Percentiles rank a stretch among this genome's conserved stretches.
Conservation (phyloP, 306 rosid genomes). For the Acacia confusa region DNA sequence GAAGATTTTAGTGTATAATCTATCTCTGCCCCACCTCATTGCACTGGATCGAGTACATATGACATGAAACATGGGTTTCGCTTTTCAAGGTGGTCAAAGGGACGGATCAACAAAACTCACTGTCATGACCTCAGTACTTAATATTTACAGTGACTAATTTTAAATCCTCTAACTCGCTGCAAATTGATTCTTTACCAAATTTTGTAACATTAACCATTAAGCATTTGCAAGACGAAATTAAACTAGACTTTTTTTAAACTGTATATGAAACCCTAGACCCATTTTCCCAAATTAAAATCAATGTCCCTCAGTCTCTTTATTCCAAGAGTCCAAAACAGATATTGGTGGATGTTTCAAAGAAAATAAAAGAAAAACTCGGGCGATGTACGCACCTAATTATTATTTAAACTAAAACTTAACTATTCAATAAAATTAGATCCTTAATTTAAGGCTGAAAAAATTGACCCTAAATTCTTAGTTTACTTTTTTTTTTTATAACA, state of each 20-base stretch:
- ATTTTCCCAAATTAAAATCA: background rate
- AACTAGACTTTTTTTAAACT: background rate
- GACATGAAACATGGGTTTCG: constrained; percentile 8
- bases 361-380: background rate
- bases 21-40: background rate
- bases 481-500: background rate
- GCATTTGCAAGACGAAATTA: background rate
- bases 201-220: background rate
- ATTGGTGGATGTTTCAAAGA: background rate
- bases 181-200: background rate
- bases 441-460: background rate
- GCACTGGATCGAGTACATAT: no score
- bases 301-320: background rate
- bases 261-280: background rate
- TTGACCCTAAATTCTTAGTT: background rate
- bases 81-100: constrained; percentile 32
- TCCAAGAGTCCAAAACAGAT: background rate
- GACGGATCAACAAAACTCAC: constrained; percentile 33
- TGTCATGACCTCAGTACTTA: constrained; percentile 11
- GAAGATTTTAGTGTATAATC: background rate
- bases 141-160: no score
- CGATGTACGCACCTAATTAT: background rate
- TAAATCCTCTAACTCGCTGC: background rate
- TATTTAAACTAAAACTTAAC: background rate
- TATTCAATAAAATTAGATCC: background rate